These are phyloP conservation scores for Phaeosphaeria sp. DNA, from an alignment of 2,329 filamentous ascomycete species.

Conservation along the genomic window DNA sequence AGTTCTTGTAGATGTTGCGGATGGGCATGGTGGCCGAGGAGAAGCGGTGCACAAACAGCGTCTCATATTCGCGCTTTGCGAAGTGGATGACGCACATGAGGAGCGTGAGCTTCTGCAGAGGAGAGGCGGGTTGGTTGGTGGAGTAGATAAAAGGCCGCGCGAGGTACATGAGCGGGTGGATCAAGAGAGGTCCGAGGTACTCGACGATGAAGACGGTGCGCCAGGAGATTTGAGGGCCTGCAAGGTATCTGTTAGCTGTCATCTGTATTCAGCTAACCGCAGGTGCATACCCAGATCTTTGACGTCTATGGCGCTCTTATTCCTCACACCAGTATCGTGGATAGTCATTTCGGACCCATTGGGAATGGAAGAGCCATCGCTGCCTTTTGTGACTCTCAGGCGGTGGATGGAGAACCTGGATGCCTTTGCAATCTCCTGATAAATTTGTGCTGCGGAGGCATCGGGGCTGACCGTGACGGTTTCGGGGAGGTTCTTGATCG, in stretches of 20 bases:
- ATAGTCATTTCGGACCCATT: constrained; percentile 62
- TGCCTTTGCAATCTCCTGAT: constrained; percentile 61
- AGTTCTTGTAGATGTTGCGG: constrained; percentile 93
- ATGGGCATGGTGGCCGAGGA: constrained; percentile 92
- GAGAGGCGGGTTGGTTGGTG: constrained; percentile 62
- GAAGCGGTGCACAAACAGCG: constrained; percentile 93
- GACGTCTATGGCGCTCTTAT: constrained; percentile 73
- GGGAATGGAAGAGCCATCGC: constrained; percentile 64
- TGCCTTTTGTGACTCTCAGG: constrained; percentile 69
- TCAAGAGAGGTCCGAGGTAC: constrained; percentile 88
- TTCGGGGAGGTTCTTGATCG: constrained; percentile 66
- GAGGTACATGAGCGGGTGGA: constrained; percentile 77
- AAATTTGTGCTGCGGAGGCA: constrained; percentile 62
- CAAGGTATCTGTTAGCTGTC: constrained; percentile 2
- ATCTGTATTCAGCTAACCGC: neutral
- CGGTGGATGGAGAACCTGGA: constrained; percentile 65
- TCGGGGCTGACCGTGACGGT: constrained; percentile 59
- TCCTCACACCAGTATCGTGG: constrained; percentile 61
- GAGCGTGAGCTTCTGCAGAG: constrained; percentile 74
- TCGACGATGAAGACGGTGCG: constrained; percentile 93
- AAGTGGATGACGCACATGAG: constrained; percentile 82
- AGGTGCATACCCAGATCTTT: constrained; percentile 81
- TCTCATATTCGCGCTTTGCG: constrained; percentile 93
- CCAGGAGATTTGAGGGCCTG: constrained; percentile 90
- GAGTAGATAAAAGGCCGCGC: constrained; percentile 76